Base-by-base conservation (phyloP, 2,329 filamentous ascomycete genomes). In the Pseudonectria foliicola region DNA sequence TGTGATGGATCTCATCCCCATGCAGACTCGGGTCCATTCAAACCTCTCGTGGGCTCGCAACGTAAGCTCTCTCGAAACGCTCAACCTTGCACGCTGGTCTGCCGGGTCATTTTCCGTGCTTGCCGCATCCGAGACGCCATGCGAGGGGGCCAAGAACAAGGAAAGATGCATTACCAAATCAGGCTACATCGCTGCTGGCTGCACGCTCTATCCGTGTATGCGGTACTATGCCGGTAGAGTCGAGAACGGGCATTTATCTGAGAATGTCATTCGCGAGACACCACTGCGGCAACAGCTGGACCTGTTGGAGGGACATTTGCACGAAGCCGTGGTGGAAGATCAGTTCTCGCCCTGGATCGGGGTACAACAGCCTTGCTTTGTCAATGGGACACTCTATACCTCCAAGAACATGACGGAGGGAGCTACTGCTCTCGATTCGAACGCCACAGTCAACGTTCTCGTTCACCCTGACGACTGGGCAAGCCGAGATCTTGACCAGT, bases 191-290 rank as follows among this genome's bases (percentile, higher is more conserved):
- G 37, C 37, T 5, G 28, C 37, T 7, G 23, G 27, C 10, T 38
- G 37, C 8, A 31, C 33, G n/a, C 10, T 38, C 15, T 38, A 38
- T 10, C 36, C 36, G 8, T 38, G 36, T 21, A 30, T 38, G 29
- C 34, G 29, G 18, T 25, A 38, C 36, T 35, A 38, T 12, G 23
- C 23, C 4, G 36, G 31, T 13, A 12, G 12, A 3, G 36, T 38
- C 8, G 13, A 16, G 11, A 18, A 35, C 15, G 32, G 36, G 6
- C 25, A 10, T 6, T 31, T 38, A 8, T 13, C 25, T 11, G 33
- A 34, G 16, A 24, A 24, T 24, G 13, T 32, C 10, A n/a, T 31
- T 16, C 27, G 28, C 6, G 16, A 11, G 13, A 38, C 25, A 4
- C 36, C 36, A 10, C 36, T 35, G 14, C 36, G 32, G 10, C 28